Conservation (phyloP, 208 protist genomes). For the Endotrypanum monterogeii region DNA sequence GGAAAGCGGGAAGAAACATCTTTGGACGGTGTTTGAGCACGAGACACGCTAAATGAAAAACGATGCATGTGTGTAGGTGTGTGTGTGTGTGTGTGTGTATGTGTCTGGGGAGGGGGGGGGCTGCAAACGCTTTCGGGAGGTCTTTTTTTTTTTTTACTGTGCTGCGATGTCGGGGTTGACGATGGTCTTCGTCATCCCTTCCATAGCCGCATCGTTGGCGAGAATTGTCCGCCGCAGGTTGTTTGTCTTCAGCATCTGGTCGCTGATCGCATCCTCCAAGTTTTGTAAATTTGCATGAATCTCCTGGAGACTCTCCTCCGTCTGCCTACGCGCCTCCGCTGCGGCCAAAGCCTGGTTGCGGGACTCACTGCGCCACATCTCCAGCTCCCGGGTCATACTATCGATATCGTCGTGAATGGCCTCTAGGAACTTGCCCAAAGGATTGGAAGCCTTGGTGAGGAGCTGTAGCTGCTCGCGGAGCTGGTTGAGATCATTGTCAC, state of each 20-base stretch:
- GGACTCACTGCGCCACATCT: conserved; percentile 90
- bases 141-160: conserved; percentile 11
- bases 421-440: conserved; percentile 85
- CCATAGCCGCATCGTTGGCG: conserved; percentile 80
- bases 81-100: no score
- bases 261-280: conserved; percentile 85
- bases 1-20: no score
- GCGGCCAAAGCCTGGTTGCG: conserved; percentile 81
- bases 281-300: conserved; percentile 81
- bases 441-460: conserved; percentile 90
- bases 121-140: neutral
- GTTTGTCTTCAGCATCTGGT: conserved; percentile 89
- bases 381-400: conserved; percentile 86
- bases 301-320: conserved; percentile 82
- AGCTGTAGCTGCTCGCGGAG: conserved; percentile 89
- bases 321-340: conserved; percentile 76
- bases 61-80: no score
- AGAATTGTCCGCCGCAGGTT: conserved; percentile 76
- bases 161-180: conserved; percentile 67
- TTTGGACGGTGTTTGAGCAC: no score
- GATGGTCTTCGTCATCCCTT: conserved; percentile 83
- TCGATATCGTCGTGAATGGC: conserved; percentile 90
- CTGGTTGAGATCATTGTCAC: conserved; percentile 74
- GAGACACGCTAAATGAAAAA: no score
- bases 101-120: no score